phyloP scores from a whole-genome alignment of 78 protist genomes.

The Ministeria vibrans region DNA sequence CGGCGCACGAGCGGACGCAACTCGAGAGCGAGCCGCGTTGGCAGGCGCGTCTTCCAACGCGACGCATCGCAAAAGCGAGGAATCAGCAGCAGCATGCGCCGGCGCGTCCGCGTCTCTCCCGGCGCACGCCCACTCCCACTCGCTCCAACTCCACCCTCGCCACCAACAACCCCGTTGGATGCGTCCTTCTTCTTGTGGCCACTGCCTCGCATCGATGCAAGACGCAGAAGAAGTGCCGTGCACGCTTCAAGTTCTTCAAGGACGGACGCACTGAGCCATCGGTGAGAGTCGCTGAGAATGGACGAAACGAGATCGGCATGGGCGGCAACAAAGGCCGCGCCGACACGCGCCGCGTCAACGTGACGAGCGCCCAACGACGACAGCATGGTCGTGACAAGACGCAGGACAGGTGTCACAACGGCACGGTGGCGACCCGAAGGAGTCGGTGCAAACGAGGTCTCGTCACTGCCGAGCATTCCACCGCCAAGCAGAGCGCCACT shows the following conservation, averaged over 20 bases:
- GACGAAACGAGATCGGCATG: neutral
- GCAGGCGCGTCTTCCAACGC: no score
- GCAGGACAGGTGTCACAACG: neutral
- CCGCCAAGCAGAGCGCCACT: neutral
- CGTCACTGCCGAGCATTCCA: neutral
- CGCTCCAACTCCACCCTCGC: no score
- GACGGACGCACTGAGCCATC: neutral
- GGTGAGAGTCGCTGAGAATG: neutral
- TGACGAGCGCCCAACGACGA: neutral
- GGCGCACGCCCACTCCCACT: no score
- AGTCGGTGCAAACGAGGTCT: neutral
- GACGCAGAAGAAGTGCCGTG: no score
- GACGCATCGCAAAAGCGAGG: no score
- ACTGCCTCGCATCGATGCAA: no score
- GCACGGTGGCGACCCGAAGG: neutral
- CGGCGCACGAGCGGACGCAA: no score
- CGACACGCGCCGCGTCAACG: neutral
- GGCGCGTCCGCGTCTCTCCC: no score
- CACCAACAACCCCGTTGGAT: no score
- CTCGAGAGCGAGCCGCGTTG: no score
- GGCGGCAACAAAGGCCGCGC: neutral
- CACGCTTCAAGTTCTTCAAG: neutral
- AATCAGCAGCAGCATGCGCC: no score
- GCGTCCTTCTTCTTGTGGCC: no score
- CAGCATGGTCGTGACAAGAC: neutral